Evolutionary conservation across 108 stramenopile genomes (phyloP).

Genomic region (Nitzschia sp.): DNA sequence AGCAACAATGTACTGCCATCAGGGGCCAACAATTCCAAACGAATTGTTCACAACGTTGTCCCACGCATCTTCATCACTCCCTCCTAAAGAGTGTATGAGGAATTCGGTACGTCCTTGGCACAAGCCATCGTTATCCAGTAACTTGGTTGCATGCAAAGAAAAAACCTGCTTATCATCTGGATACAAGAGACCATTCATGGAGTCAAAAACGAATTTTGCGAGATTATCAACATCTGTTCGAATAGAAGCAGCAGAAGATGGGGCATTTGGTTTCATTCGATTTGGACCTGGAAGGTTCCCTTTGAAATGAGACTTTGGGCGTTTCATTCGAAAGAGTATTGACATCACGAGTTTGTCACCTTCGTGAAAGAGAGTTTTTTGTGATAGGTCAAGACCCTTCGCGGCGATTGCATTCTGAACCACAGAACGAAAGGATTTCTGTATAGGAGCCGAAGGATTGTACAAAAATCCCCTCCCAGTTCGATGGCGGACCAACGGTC

Average conservation of each 20-base stretch:
- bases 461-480: conserved; percentile 67
- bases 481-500: conserved; percentile 75
- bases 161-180: conserved; percentile 78
- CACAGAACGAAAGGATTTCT: conserved; percentile 59
- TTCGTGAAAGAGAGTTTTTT: conserved; percentile 29
- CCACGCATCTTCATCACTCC: conserved; percentile 37
- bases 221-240: conserved; percentile 82
- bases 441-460: conserved; percentile 69
- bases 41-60: not conserved
- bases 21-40: not conserved
- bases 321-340: conserved; percentile 66
- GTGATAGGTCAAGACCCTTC: not conserved
- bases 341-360: conserved; percentile 44
- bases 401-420: conserved; percentile 36
- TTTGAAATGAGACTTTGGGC: conserved; percentile 73
- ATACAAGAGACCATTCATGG: conserved; percentile 72
- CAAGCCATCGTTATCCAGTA: conserved; percentile 62
- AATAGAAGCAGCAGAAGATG: conserved; percentile 18
- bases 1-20: too few species aligned
- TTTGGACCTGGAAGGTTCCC: conserved; percentile 46
- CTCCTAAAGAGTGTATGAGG: conserved; percentile 30
- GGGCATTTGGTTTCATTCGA: conserved; percentile 48
- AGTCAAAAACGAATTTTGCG: conserved; percentile 84
- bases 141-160: conserved; percentile 59
- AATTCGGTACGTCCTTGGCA: conserved; percentile 73